Conservation (phyloP, 495 filamentous ascomycete species). For the Aspergillus sclerotioniger region DNA sequence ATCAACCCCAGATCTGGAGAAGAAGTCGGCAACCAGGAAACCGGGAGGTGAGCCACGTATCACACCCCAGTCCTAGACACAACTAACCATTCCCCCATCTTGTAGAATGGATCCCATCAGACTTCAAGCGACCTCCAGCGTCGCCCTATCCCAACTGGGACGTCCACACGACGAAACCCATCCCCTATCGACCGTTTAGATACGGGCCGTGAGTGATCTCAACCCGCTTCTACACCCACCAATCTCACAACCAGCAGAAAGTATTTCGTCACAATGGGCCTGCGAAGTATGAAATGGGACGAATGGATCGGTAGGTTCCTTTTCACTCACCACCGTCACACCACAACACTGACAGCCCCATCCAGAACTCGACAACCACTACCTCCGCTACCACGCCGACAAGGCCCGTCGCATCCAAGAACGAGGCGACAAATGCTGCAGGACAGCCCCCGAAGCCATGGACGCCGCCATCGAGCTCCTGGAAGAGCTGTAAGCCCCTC, state of each 20-base stretch:
- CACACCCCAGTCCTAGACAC: background rate
- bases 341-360: slow-evolving; percentile 8
- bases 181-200: slow-evolving; percentile 82
- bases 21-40: slow-evolving; percentile 21
- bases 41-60: slow-evolving; percentile 32
- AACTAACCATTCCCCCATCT: background rate
- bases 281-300: slow-evolving; percentile 72
- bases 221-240: background rate
- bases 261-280: slow-evolving; percentile 80
- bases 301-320: slow-evolving; percentile 68
- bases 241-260: slow-evolving; percentile 30
- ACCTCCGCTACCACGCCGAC: slow-evolving; percentile 68
- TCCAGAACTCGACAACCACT: slow-evolving; percentile 79
- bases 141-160: slow-evolving; percentile 71
- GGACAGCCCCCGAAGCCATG: slow-evolving; percentile 71
- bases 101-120: slow-evolving; percentile 65
- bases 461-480: slow-evolving; percentile 77
- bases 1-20: slow-evolving; percentile 17
- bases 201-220: slow-evolving; percentile 62
- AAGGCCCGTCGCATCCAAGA: slow-evolving; percentile 70
- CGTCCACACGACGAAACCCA: slow-evolving; percentile 66
- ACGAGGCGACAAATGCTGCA: slow-evolving; percentile 67
- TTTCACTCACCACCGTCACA: background rate
- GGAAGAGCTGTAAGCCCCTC: slow-evolving; percentile 58
- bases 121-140: slow-evolving; percentile 67